These are phyloP conservation scores for Claviceps humidiphila DNA, from an alignment of 2,329 filamentous ascomycete species.

Conservation along the genomic window DNA sequence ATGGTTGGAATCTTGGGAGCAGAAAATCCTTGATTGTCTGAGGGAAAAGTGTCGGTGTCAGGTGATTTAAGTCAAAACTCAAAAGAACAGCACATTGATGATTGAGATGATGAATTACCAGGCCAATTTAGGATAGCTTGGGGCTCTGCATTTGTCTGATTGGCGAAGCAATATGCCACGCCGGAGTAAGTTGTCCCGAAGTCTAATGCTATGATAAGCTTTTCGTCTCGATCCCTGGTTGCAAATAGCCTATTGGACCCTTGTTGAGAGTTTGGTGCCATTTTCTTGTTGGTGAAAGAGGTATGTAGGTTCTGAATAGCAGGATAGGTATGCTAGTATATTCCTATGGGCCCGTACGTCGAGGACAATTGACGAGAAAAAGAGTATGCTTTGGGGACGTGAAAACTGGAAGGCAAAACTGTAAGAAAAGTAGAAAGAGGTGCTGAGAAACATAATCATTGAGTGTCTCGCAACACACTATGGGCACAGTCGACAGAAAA, in stretches of 20 bases:
- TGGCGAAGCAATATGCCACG: constrained; percentile 23
- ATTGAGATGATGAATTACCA: constrained; percentile 17
- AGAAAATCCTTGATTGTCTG: constrained; percentile 24
- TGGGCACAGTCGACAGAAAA: no score
- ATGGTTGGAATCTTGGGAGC: constrained; percentile 21
- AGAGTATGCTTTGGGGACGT: no score
- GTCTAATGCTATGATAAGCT: constrained; percentile 38
- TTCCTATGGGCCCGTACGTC: no score
- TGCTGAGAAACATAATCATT: no score
- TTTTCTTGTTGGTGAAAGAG: neutral
- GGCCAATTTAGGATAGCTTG: constrained; percentile 17
- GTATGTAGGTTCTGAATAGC: no score
- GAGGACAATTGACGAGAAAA: no score
- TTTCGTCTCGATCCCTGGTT: constrained; percentile 7
- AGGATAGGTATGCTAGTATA: no score
- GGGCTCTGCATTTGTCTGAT: constrained; percentile 13
- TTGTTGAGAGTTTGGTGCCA: neutral
- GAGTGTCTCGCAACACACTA: no score
- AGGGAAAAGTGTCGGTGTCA: constrained; percentile 30
- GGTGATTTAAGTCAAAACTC: constrained; percentile 22
- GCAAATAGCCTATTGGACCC: neutral
- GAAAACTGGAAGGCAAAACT: no score
- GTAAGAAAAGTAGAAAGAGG: no score
- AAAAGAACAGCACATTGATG: no score
- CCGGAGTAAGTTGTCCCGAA: constrained; percentile 45